Evolutionary conservation across 371 early-diverging fungal genomes (phyloP), one percentile per base, ranked within the genome.

Genomic region (Rhizomucor pusillus): DNA sequence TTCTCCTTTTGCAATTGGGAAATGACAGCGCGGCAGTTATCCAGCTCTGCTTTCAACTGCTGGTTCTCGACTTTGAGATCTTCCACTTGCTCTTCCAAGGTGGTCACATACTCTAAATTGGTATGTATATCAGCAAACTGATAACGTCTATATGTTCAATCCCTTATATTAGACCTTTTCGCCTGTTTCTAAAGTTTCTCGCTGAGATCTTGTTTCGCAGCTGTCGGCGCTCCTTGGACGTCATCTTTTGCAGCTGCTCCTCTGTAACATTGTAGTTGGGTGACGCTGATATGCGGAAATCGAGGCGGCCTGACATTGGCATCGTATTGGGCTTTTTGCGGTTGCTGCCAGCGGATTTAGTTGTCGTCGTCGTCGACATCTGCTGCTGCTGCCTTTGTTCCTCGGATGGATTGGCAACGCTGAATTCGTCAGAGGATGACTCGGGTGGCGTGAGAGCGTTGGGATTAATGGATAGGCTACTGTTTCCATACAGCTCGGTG

Each of bases 131-230:
- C 19, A 41, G 41, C 41, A 14, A 41, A 14, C 14, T 14, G 9
- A 9, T n/a, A n/a, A 11, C 37, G 11, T 14, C 37, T 37, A 37
- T 37, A 18, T 13, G 14, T 10, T 18, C 13, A n/a, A 13, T 25
- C 20, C 18, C 25, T 41, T 29, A 9, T 22, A 6, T 39, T 67
- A 65, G 77, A 88, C 90, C 91, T 72, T 94, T 94, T 76, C 92
- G 75, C 44, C 93, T 81, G 45, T 87, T 85, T 44, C 94, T 80
- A 66, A 94, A 94, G 63, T 90, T 90, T 51, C 94, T 77, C 18
- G 94, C 94, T 14, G 91, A 91, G 29, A 92, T 86, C 66, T 93
- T 92, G 75, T 94, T 94, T 23, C 93, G 77, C 47, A 93, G 67
- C 60, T 92, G 92, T 29, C 93, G 75, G 16, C 92, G 80, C 66